These are phyloP conservation scores for Dimocarpus longan DNA, from an alignment of 345 rosid genomes.

Conservation along the genomic window DNA sequence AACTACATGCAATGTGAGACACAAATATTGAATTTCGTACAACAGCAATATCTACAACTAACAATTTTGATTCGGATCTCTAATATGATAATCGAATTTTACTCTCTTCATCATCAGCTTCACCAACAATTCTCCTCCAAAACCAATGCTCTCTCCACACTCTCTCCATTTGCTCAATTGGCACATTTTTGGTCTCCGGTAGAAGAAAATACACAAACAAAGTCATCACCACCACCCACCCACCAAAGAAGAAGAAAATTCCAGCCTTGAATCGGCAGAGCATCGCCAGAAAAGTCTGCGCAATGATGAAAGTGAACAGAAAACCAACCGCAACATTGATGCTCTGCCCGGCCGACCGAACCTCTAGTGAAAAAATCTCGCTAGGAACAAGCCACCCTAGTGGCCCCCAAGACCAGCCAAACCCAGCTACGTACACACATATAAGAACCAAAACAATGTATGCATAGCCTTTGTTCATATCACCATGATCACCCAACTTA, in stretches of 20 bases:
- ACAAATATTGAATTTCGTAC: background rate
- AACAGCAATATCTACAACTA: background rate
- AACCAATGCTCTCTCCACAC: slow-evolving; percentile 59
- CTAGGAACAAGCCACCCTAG: slow-evolving; percentile 72
- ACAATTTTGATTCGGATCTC: background rate
- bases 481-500: slow-evolving; percentile 36
- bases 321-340: slow-evolving; percentile 58
- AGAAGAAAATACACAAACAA: slow-evolving; percentile 46
- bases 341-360: slow-evolving; percentile 61
- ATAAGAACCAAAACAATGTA: slow-evolving; percentile 41
- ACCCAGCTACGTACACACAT: slow-evolving; percentile 58
- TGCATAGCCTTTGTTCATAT: slow-evolving; percentile 34
- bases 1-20: background rate
- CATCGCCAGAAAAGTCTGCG: slow-evolving; percentile 59
- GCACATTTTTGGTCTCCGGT: slow-evolving; percentile 67
- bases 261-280: slow-evolving; percentile 65
- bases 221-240: slow-evolving; percentile 60
- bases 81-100: slow-evolving; percentile 21
- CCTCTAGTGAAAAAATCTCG: slow-evolving; percentile 61
- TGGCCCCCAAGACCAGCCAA: slow-evolving; percentile 77
- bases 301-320: slow-evolving; percentile 55
- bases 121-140: slow-evolving; percentile 53
- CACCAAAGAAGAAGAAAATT: slow-evolving; percentile 61
- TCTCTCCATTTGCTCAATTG: slow-evolving; percentile 59
- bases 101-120: slow-evolving; percentile 24